Conservation (phyloP, 306 rosid species). For the Pyrus betulifolia region DNA sequence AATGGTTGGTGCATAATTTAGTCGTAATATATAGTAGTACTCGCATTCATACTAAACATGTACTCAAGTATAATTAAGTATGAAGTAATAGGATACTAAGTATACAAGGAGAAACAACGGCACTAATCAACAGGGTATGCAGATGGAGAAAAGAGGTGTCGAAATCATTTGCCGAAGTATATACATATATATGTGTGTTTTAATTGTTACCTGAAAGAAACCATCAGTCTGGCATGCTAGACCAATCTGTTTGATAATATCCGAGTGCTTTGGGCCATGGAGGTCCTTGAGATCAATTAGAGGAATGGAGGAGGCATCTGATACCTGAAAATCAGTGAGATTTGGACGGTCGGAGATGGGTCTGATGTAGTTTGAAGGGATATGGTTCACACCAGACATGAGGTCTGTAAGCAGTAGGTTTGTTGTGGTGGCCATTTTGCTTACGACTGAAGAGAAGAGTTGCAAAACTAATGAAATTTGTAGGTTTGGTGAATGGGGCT, state of each 20-base stretch:
- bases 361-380: constrained; percentile 37
- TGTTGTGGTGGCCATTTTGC: constrained; percentile 10
- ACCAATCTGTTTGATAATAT: constrained; percentile 26
- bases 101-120: no score
- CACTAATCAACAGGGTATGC: no score
- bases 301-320: constrained; percentile 22
- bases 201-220: constrained; percentile 34
- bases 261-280: constrained; percentile 28
- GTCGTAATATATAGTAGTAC: no score
- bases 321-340: constrained; percentile 6
- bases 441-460: neutral
- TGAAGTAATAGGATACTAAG: no score
- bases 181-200: no score
- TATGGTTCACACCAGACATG: constrained; percentile 7
- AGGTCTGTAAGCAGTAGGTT: constrained; percentile 30
- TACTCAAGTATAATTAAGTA: no score
- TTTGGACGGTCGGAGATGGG: constrained; percentile 42
- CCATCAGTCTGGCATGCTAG: constrained; percentile 33
- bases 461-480: no score
- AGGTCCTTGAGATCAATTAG: constrained; percentile 37
- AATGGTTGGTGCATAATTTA: neutral
- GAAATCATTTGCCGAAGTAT: no score
- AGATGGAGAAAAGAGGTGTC: no score
- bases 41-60: neutral
- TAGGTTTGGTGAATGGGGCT: no score